These are phyloP conservation scores for Daldinia grandis DNA, from an alignment of 495 filamentous ascomycete species.

Conservation along the genomic window DNA sequence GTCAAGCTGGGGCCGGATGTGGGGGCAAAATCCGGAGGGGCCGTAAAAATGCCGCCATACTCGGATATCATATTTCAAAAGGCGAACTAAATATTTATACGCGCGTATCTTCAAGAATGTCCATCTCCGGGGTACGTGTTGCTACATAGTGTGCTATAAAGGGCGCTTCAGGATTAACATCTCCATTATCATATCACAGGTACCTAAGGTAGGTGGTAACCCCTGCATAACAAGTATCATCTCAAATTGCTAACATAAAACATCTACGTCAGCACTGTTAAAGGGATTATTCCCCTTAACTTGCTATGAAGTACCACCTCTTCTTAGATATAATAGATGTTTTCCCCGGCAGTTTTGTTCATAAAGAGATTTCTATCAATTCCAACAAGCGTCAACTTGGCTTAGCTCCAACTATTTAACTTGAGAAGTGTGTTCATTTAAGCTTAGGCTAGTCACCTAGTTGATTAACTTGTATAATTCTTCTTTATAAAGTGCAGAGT, in stretches of 20 bases:
- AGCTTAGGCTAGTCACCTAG: no score
- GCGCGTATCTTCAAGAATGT: not conserved
- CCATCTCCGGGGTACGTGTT: not conserved
- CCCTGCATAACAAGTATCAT: no score
- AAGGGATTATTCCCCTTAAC: not conserved
- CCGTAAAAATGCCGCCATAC: not conserved
- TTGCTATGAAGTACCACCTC: not conserved
- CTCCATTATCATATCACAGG: no score
- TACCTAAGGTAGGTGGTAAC: no score
- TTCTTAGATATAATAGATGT: not conserved
- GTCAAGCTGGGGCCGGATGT: not conserved
- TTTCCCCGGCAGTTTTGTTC: not conserved
- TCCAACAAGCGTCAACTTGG: not conserved
- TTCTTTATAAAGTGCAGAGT: no score
- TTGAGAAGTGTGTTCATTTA: no score
- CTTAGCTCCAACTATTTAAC: not conserved
- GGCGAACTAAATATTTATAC: not conserved
- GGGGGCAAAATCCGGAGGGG: not conserved
- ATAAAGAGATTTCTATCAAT: not conserved
- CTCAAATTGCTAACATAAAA: not conserved
- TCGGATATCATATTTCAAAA: not conserved
- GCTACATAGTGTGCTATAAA: not conserved
- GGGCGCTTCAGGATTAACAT: no score
- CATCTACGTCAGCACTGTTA: not conserved
- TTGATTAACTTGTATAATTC: no score